A percentile compares a stretch with the other conserved stretches of the same genome.
Conservation (phyloP, 106 monocot species). For the Ottelia alismoides region DNA sequence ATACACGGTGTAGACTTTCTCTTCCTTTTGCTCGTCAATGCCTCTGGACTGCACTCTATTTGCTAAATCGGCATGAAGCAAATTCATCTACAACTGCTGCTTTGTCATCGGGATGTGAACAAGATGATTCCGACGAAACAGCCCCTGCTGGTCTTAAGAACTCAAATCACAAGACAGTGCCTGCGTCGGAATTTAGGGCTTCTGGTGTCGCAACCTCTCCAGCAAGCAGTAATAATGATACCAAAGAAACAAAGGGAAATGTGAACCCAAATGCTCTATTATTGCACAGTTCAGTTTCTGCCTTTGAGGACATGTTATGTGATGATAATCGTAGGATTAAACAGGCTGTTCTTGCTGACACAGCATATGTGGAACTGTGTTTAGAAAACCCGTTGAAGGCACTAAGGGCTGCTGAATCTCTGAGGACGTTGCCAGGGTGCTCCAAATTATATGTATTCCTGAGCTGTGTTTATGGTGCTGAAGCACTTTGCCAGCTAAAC, state of each 20-base stretch:
- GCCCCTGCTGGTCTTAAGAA: conserved; percentile 2
- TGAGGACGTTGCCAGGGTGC: conserved; percentile 39
- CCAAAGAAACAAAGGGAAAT: conserved; percentile 23
- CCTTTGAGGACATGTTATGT: conserved; percentile 34
- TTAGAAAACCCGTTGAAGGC: conserved; percentile 42
- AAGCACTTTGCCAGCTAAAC: conserved; percentile 66
- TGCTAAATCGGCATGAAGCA: conserved; percentile 27
- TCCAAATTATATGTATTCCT: conserved; percentile 53
- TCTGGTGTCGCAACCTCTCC: not conserved
- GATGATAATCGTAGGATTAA: conserved; percentile 42
- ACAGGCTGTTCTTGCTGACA: conserved; percentile 45
- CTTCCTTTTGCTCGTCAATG: conserved; percentile 53
- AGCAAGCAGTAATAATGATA: conserved; percentile 22
- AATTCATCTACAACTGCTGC: conserved; percentile 2
- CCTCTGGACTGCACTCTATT: conserved; percentile 38
- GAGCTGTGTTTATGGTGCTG: conserved; percentile 54
- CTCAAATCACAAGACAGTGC: conserved; percentile 13
- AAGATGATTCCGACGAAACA: conserved; percentile 2
- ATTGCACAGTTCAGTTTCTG: conserved; percentile 27
- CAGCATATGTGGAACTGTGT: conserved; percentile 52
- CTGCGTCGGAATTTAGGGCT: conserved; percentile 19
- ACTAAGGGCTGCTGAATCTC: conserved; percentile 26
- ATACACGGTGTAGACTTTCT: conserved; percentile 19
- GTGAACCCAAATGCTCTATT: conserved; percentile 4
- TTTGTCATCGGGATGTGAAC: conserved; percentile 1